Base-by-base conservation (phyloP, 306 rosid genomes). In the Phaseolus lunatus region DNA sequence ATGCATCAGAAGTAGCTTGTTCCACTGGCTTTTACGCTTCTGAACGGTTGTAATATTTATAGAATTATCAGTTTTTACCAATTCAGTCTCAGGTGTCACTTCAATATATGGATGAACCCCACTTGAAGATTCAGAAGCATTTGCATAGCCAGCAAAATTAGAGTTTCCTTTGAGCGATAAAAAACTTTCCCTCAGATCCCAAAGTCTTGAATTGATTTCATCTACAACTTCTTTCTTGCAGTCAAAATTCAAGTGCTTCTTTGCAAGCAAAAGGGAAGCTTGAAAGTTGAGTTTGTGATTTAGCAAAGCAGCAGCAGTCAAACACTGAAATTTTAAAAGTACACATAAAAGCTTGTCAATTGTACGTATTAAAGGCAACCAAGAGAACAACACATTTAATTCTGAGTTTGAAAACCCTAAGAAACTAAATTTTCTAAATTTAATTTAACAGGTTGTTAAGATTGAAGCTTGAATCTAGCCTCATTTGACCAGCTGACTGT, bases 301-400 rank as follows among this genome's bases (percentile, higher is more conserved):
- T 72, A 84, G 82, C 86, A 89, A 64, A 67, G 97, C 81, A 75
- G 93, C 91, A 53, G 83, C 92, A 78, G 85, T 87, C 91, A 96
- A 95, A 79, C 97, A 90, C 99, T 95, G 93, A 80, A 85, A 86
- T 80, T 81, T 71, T 65, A 78, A 73, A 22, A 19, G 70, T 5
- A 44, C 78, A 80, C 22, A 26, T 52, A 72, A 80, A 73, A 19
- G 67, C 37, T 66, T 12, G 31, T 85, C 74, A 75, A 70, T 39
- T 57, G 48, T 26, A 71, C 49, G 58, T 80, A 72, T 22, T 44
- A 68, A 78, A 27, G 33, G 26, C 66, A 31, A 67, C 64, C 68
- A 78, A 56, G 64, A 27, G 57, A 80, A 43, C n/a, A 53, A 35
- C 45, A 37, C 43, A 70, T 10, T 35, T 67, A 18, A 37, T 37